A percentile compares a stretch with the other conserved stretches of the same genome.
phyloP scores from a whole-genome alignment of 352 stramenopile species.

The Blastocystis sp. region DNA sequence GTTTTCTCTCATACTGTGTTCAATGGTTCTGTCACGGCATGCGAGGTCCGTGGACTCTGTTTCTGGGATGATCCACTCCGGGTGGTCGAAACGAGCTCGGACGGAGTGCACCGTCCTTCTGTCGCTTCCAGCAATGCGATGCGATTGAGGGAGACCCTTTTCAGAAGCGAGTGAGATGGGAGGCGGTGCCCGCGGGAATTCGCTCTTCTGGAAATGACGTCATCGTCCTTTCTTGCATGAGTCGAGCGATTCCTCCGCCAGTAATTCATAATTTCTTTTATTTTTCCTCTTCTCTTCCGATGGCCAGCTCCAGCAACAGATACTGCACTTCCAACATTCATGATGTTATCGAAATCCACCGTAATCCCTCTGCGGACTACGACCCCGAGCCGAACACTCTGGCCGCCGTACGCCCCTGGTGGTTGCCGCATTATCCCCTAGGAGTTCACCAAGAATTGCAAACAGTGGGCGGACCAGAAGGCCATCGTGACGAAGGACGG shows the following conservation, averaged over 20 bases:
- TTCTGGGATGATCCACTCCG: no score
- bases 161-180: no score
- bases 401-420: constrained; percentile 13
- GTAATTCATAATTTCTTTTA: constrained; percentile 17
- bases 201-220: no score
- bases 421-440: neutral
- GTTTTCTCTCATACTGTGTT: neutral
- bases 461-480: neutral
- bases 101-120: no score
- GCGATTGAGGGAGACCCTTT: no score
- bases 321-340: constrained; percentile 58
- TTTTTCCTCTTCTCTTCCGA: neutral
- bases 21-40: neutral
- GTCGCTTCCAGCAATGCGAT: no score
- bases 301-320: constrained; percentile 2
- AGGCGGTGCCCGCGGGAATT: no score
- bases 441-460: constrained; percentile 66
- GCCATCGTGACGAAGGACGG: constrained; percentile 63
- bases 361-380: constrained; percentile 32
- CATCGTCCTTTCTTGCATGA: neutral
- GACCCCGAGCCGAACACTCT: constrained; percentile 62
- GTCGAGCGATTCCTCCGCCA: neutral
- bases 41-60: no score
- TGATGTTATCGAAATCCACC: constrained; percentile 64
- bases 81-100: no score